Conservation (phyloP, 768 basidiomycete species). For the Trametes cubensis region DNA sequence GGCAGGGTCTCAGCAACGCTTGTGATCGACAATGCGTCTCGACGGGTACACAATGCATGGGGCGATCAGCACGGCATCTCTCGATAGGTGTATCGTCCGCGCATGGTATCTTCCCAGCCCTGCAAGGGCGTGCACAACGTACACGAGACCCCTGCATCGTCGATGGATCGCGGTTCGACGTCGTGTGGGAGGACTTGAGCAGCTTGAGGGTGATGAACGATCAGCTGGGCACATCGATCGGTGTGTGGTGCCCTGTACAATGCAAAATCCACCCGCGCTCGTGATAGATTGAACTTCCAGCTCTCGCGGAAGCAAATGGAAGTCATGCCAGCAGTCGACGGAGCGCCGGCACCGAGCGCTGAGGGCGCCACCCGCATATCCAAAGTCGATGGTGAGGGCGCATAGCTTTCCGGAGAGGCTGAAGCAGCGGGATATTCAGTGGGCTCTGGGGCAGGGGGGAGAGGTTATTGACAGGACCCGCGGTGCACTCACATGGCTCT, state of each 20-base stretch:
- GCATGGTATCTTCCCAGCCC: slow-evolving; percentile 2
- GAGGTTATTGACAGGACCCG: background rate
- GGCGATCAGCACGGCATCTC: slow-evolving; percentile 7
- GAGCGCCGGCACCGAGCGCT: slow-evolving; percentile 15
- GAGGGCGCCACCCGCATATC: slow-evolving; percentile 5
- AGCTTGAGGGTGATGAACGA: background rate
- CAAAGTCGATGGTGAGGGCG: background rate
- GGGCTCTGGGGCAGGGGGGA: background rate
- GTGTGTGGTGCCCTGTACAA: background rate
- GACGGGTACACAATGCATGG: background rate
- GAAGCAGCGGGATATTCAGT: slow-evolving; percentile 1
- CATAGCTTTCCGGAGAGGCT: slow-evolving; percentile 11
- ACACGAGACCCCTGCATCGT: background rate
- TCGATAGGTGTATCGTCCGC: background rate
- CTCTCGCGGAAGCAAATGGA: slow-evolving; percentile 17
- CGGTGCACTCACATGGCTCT: slow-evolving; percentile 1
- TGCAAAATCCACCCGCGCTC: background rate
- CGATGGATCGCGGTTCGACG: slow-evolving; percentile 6
- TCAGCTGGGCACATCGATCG: slow-evolving; percentile 7
- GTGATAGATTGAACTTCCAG: slow-evolving; percentile 18
- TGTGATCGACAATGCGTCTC: background rate
- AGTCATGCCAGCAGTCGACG: slow-evolving; percentile 10
- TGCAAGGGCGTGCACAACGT: background rate
- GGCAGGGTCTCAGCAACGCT: background rate
- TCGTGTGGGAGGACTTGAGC: background rate